phyloP scores from a whole-genome alignment of 257 asterid genomes.

The Rubia yunnanensis region DNA sequence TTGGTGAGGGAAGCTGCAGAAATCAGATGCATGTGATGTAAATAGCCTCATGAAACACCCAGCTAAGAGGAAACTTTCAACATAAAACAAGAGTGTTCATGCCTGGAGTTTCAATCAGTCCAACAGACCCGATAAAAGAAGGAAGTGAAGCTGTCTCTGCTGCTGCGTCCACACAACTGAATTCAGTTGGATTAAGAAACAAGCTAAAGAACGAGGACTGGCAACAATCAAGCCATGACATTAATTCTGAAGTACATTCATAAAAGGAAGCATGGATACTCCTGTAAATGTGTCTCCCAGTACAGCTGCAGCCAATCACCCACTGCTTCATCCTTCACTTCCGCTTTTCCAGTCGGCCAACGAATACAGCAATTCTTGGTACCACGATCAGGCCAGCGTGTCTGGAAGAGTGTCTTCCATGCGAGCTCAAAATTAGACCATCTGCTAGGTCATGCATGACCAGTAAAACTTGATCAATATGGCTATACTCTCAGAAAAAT shows the following conservation, averaged over 20 bases:
- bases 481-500: neutral
- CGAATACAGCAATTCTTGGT: constrained; percentile 20
- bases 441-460: constrained; percentile 8
- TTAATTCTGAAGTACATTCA: constrained; percentile 7
- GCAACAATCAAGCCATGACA: constrained; percentile 4
- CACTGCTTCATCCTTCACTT: constrained; percentile 25
- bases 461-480: neutral
- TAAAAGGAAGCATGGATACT: constrained; percentile 30
- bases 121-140: constrained; percentile 51
- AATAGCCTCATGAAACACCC: neutral
- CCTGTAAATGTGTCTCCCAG: constrained; percentile 87
- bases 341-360: constrained; percentile 27
- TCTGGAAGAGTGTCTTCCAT: constrained; percentile 48
- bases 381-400: constrained; percentile 54
- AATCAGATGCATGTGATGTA: constrained; percentile 15
- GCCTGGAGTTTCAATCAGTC: constrained; percentile 68
- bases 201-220: constrained; percentile 3
- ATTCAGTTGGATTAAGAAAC: constrained; percentile 14
- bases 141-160: constrained; percentile 79
- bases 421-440: constrained; percentile 40
- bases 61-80: constrained; percentile 8
- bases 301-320: constrained; percentile 70
- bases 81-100: constrained; percentile 10
- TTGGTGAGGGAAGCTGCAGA: constrained; percentile 52
- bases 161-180: constrained; percentile 78